Evolutionary conservation across 2,329 filamentous ascomycete species (phyloP).

Genomic region (Pestalotiopsis fici): DNA sequence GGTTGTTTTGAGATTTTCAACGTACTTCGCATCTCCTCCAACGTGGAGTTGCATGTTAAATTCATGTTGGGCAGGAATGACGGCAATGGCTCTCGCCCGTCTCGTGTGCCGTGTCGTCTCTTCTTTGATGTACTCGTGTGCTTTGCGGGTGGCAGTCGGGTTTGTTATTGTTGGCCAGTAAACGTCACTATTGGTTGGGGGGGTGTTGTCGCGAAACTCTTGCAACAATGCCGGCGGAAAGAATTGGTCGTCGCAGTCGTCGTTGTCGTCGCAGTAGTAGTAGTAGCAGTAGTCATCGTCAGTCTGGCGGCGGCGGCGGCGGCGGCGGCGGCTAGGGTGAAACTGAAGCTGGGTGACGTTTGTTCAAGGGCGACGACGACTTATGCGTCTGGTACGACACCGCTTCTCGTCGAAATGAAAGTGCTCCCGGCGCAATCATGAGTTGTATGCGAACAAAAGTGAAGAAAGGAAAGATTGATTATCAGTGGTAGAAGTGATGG

Average conservation of each 20-base stretch:
- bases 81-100: background rate
- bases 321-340: too few species aligned
- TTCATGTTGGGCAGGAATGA: conserved; percentile 16
- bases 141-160: background rate
- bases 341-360: background rate
- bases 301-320: too few species aligned
- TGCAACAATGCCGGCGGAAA: background rate
- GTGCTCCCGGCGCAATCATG: background rate
- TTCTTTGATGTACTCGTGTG: background rate
- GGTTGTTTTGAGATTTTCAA: conserved; percentile 4
- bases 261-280: background rate
- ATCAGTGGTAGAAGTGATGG: background rate
- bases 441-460: background rate
- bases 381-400: background rate
- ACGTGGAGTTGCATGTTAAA: conserved; percentile 34
- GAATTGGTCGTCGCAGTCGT: background rate
- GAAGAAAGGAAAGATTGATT: background rate
- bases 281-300: background rate
- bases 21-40: conserved; percentile 34
- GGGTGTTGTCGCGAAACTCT: background rate
- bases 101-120: background rate
- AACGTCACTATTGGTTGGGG: too few species aligned
- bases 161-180: background rate
- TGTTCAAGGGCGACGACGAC: background rate
- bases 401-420: background rate